A percentile compares a stretch with the other conserved stretches of the same genome.
These are phyloP conservation scores for Leucocoprinus birnbaumii DNA, from an alignment of 768 basidiomycete species.

Conservation along the genomic window DNA sequence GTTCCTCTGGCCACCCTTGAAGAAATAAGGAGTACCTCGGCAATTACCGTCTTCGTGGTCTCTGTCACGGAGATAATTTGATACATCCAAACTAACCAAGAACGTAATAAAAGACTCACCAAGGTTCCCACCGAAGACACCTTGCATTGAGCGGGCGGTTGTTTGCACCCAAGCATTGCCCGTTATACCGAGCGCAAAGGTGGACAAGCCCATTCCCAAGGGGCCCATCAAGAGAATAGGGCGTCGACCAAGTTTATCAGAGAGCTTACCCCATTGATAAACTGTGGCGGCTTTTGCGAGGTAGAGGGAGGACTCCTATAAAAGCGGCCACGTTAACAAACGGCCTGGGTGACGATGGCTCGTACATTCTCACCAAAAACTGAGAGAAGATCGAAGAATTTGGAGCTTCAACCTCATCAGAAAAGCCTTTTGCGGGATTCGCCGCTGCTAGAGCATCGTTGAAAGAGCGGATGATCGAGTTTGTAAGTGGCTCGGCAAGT, in stretches of 20 bases:
- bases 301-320: constrained; percentile 12
- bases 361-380: constrained; percentile 31
- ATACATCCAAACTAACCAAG: not conserved
- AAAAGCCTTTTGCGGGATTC: constrained; percentile 39
- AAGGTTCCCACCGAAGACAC: constrained; percentile 36
- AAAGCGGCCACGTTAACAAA: not conserved
- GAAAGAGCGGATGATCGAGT: constrained; percentile 43
- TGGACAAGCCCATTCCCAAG: constrained; percentile 35
- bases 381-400: constrained; percentile 42
- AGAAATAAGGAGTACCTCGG: constrained; percentile 24
- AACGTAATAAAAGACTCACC: constrained; percentile 11
- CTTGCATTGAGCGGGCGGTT: constrained; percentile 29
- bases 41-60: constrained; percentile 33
- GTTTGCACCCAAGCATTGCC: constrained; percentile 32
- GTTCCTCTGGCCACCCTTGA: not conserved
- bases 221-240: constrained; percentile 31
- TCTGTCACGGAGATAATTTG: not conserved
- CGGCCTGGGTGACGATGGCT: not conserved
- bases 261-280: constrained; percentile 10
- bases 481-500: constrained; percentile 40
- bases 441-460: constrained; percentile 26
- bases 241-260: constrained; percentile 13
- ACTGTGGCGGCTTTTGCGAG: constrained; percentile 11
- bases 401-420: constrained; percentile 35
- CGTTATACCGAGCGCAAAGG: constrained; percentile 39